Evolutionary conservation across 2,329 filamentous ascomycete genomes (phyloP).

Genomic region (Aureobasidium sp.): DNA sequence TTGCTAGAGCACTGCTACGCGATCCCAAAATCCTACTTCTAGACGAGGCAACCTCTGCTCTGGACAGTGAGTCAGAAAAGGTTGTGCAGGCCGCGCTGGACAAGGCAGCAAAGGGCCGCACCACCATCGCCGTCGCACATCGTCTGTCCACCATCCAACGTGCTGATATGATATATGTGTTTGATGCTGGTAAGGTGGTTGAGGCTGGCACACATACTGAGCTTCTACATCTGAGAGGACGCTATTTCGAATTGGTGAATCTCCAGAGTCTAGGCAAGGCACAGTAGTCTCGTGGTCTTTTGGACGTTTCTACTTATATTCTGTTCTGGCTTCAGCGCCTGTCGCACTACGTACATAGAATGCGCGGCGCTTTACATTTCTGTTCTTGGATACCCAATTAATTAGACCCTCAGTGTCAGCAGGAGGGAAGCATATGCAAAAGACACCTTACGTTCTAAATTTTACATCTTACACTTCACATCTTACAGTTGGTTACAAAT

Average conservation of each 20-base stretch:
- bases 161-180: slow-evolving; percentile 93
- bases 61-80: slow-evolving; percentile 70
- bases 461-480: too few relatives aligned
- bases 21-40: slow-evolving; percentile 80
- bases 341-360: not conserved
- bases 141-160: slow-evolving; percentile 87
- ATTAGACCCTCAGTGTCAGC: not conserved
- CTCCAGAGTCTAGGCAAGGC: slow-evolving; percentile 29
- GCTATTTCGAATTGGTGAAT: slow-evolving; percentile 35
- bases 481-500: not conserved
- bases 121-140: slow-evolving; percentile 88
- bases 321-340: not conserved
- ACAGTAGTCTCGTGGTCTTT: not conserved
- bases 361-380: not conserved
- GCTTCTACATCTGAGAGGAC: slow-evolving; percentile 31
- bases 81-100: slow-evolving; percentile 76
- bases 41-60: slow-evolving; percentile 61
- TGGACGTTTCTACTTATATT: not conserved
- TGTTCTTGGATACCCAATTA: not conserved
- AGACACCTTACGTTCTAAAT: not conserved
- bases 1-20: slow-evolving; percentile 83
- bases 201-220: slow-evolving; percentile 74
- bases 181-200: slow-evolving; percentile 78
- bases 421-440: not conserved
- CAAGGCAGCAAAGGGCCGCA: slow-evolving; percentile 63